Evolutionary conservation across 768 basidiomycete genomes (phyloP).

Genomic region (Dacryopinax spathularia): DNA sequence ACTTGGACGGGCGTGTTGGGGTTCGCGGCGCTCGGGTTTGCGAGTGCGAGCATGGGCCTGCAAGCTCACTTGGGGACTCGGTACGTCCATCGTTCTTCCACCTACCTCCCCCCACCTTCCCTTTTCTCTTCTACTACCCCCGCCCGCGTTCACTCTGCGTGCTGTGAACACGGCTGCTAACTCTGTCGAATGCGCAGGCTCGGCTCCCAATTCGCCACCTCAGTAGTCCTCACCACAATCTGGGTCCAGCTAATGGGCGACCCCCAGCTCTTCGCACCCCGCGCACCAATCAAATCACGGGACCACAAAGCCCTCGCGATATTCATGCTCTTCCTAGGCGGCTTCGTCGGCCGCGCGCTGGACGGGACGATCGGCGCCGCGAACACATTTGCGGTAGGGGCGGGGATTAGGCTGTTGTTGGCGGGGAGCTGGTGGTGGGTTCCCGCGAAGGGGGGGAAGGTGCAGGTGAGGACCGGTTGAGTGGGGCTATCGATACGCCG

Average conservation of each 20-base stretch:
- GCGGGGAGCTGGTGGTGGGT: constrained; percentile 53
- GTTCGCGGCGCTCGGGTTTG: constrained; percentile 8
- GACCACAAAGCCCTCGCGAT: constrained; percentile 22
- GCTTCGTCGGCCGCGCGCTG: constrained; percentile 35
- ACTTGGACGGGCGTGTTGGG: constrained; percentile 6
- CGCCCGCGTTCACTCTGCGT: not conserved
- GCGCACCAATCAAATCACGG: not conserved
- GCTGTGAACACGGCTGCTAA: not conserved
- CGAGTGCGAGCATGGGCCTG: constrained; percentile 8
- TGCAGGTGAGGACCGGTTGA: not conserved
- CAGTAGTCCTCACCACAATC: constrained; percentile 9
- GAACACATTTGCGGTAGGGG: constrained; percentile 49
- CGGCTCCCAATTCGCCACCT: not conserved
- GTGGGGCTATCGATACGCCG: not conserved
- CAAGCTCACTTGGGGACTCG: constrained; percentile 8
- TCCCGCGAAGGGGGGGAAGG: constrained; percentile 25
- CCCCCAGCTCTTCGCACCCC: constrained; percentile 4
- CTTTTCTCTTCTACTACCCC: not conserved
- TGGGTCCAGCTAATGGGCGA: constrained; percentile 10
- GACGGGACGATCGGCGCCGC: constrained; percentile 38
- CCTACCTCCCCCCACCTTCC: not conserved
- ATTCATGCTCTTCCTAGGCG: constrained; percentile 55
- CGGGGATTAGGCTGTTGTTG: constrained; percentile 47
- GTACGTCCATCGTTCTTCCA: not conserved
- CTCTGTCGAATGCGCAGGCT: not conserved